Percentiles rank a stretch among this genome's conserved stretches.
These are phyloP conservation scores for Apium graveolens DNA, from an alignment of 129 eudicot genomes.

Conservation along the genomic window DNA sequence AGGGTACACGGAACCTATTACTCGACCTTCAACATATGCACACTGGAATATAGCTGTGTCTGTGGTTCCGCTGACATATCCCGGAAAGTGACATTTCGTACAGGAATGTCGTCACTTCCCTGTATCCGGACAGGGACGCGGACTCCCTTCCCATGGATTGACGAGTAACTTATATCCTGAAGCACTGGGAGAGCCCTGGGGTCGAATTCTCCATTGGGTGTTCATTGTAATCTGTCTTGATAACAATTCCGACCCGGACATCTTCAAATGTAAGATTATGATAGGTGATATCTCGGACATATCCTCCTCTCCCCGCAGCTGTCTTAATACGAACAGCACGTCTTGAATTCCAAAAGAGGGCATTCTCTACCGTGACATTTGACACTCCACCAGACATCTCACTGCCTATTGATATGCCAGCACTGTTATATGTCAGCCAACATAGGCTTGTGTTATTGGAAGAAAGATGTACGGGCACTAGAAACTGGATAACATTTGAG, in stretches of 20 bases:
- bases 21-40: constrained; percentile 70
- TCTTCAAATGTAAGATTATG: constrained; percentile 61
- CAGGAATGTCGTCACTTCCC: constrained; percentile 67
- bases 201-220: constrained; percentile 78
- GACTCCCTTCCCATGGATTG: constrained; percentile 78
- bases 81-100: constrained; percentile 54
- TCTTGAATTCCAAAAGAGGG: constrained; percentile 66
- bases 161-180: constrained; percentile 51
- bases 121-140: constrained; percentile 90
- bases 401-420: constrained; percentile 95
- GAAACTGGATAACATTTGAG: background rate
- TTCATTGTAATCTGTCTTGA: constrained; percentile 92
- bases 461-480: background rate
- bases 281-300: constrained; percentile 56
- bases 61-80: constrained; percentile 71
- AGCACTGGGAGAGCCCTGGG: constrained; percentile 63
- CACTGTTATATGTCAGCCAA: constrained; percentile 39
- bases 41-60: constrained; percentile 84
- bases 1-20: constrained; percentile 69
- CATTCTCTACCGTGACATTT: constrained; percentile 65
- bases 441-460: constrained; percentile 6
- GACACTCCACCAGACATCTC: constrained; percentile 98
- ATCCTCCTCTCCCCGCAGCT: constrained; percentile 86
- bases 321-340: constrained; percentile 89
- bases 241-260: constrained; percentile 76